Conservation (phyloP, 2,329 filamentous ascomycete species). For the Fusarium irregulare region DNA sequence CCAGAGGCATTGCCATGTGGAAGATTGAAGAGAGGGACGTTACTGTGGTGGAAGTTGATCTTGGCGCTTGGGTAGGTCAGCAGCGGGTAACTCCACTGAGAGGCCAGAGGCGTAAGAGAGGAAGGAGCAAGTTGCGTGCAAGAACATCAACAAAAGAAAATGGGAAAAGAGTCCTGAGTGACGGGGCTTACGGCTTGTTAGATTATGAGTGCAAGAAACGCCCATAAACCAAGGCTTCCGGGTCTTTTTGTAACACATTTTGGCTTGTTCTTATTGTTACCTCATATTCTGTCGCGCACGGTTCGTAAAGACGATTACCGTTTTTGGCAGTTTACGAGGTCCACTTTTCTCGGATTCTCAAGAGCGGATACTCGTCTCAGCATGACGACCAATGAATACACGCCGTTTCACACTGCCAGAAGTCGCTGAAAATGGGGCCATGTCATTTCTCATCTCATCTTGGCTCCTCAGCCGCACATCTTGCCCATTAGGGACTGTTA, state of each 20-base stretch:
- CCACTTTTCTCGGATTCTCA: conserved; percentile 6
- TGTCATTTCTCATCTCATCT: neutral
- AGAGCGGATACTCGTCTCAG: neutral
- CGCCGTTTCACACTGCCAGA: neutral
- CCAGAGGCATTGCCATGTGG: rapidly evolving
- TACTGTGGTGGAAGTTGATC: neutral
- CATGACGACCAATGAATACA: neutral
- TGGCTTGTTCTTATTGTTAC: neutral
- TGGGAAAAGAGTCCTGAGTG: rapidly evolving
- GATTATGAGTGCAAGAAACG: neutral
- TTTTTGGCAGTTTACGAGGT: conserved; percentile 28
- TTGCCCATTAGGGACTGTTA: neutral
- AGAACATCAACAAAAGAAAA: neutral
- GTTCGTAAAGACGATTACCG: conserved; percentile 31
- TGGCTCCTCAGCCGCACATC: neutral
- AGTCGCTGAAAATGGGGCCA: neutral
- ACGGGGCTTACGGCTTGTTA: too few species aligned
- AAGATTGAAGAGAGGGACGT: neutral
- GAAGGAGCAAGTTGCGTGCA: neutral
- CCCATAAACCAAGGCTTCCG: neutral
- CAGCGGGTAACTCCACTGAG: neutral
- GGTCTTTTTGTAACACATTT: neutral
- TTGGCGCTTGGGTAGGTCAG: neutral
- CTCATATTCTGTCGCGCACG: neutral
- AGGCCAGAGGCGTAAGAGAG: neutral